phyloP scores from a whole-genome alignment of 148 eudicot genomes.

The Fagopyrum homotropicum region DNA sequence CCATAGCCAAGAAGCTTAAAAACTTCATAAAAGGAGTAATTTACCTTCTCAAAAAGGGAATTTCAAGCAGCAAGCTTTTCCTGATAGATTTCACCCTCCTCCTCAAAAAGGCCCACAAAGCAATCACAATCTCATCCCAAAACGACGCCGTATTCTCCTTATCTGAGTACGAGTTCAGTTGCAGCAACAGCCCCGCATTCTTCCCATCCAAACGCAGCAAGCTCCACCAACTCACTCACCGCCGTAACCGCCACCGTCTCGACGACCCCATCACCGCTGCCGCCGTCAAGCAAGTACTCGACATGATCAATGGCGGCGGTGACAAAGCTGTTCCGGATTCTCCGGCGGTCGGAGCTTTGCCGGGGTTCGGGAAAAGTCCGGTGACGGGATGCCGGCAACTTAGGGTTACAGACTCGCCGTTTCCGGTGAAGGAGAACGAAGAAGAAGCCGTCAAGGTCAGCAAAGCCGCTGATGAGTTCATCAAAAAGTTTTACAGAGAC shows the following conservation, averaged over 20 bases:
- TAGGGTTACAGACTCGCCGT: not conserved
- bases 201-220: not conserved
- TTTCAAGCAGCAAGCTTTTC: not conserved
- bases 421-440: not conserved
- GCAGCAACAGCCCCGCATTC: not conserved
- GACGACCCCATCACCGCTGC: not conserved
- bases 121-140: not conserved
- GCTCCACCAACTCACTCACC: not conserved
- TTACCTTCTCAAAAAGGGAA: not conserved
- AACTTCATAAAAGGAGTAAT: not conserved
- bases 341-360: not conserved
- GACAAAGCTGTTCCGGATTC: not conserved
- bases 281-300: not conserved
- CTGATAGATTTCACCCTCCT: not conserved
- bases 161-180: not conserved
- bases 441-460: not conserved
- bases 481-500: not conserved
- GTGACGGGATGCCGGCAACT: not conserved
- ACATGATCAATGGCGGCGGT: constrained; percentile 4
- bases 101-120: not conserved
- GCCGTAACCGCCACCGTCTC: not conserved
- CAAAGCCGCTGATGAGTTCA: not conserved
- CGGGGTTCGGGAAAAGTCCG: not conserved
- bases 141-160: not conserved
- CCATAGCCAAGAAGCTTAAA: constrained; percentile 1